Evolutionary conservation across 1,139 yeast genomes (phyloP).

Genomic region (Magnusiomyces ingens): DNA sequence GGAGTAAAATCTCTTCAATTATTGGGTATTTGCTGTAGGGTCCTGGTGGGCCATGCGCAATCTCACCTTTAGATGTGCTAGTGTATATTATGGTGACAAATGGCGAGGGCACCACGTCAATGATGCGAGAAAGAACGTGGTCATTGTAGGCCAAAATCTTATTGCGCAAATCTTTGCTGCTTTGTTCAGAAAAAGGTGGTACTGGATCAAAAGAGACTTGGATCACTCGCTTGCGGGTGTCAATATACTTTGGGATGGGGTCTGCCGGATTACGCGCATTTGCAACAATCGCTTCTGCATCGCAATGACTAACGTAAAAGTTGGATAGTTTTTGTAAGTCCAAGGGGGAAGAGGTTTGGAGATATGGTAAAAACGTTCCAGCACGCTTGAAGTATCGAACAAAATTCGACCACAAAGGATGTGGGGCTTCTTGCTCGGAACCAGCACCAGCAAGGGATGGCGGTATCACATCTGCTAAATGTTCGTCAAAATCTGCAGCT

Average conservation of each 20-base stretch:
- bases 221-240: constrained; percentile 55
- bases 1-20: constrained; percentile 26
- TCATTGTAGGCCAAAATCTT: constrained; percentile 42
- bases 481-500: constrained; percentile 45
- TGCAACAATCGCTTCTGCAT: constrained; percentile 25
- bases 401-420: constrained; percentile 44
- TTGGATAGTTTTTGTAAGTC: constrained; percentile 45
- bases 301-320: constrained; percentile 27
- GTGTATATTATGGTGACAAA: constrained; percentile 27
- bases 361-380: constrained; percentile 58
- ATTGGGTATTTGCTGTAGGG: constrained; percentile 19
- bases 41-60: constrained; percentile 9
- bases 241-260: constrained; percentile 43
- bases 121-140: constrained; percentile 35
- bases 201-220: constrained; percentile 47
- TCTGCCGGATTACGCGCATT: constrained; percentile 30
- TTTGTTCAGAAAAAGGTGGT: constrained; percentile 28
- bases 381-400: constrained; percentile 50
- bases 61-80: constrained; percentile 21
- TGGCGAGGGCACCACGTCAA: constrained; percentile 28
- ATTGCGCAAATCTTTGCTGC: constrained; percentile 21
- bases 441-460: not conserved
- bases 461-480: constrained; percentile 11
- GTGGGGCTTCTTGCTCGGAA: constrained; percentile 13
- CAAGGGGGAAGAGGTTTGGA: constrained; percentile 43